Evolutionary conservation across 768 basidiomycete species (phyloP), one percentile per base, ranked within the genome.

Genomic region (Termitomyces sp.): DNA sequence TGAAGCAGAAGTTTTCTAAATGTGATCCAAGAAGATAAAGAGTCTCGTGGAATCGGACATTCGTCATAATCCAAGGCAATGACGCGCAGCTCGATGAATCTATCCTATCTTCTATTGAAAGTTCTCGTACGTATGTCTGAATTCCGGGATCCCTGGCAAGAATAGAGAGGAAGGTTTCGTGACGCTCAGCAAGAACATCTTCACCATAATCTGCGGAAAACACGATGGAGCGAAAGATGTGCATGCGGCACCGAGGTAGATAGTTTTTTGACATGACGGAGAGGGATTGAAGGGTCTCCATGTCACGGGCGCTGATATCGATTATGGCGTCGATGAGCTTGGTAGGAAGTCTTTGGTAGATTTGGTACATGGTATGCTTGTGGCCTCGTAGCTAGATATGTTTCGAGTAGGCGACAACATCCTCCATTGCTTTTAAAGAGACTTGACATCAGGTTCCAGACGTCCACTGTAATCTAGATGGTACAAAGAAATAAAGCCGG

Each of bases 1-100:
- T 43, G 3, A 59, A 51, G 12, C 32, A 36, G 34, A 59, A 59
- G 7, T 20, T 48, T 9, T 56, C 34, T 3, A 59, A 36, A n/a
- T 7, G 5, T 22, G 42, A 26, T 22, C 29, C 53, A 7, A 59
- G n/a, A n/a, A n/a, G n/a, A n/a, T n/a, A n/a, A n/a, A n/a, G n/a
- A n/a, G n/a, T n/a, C n/a, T n/a, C n/a, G n/a, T n/a, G n/a, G n/a
- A n/a, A n/a, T n/a, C n/a, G 34, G 18, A 49, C 14, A 13, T 56
- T 55, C 26, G 54, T 49, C 13, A 43, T 26, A 18, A 59, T 55
- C 59, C 59, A 59, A 10, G 59, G 42, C 9, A n/a, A 13, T 41
- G 18, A 20, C 1, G 46, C 53, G 9, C 29, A 18, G 7, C 24
- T 16, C 0, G 12, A 24, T 24, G 42, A 10, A 22, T 24, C 9